Evolutionary conservation across 1,284 basidiomycete genomes (phyloP).

Genomic region (Xerocomus minutiporus): DNA sequence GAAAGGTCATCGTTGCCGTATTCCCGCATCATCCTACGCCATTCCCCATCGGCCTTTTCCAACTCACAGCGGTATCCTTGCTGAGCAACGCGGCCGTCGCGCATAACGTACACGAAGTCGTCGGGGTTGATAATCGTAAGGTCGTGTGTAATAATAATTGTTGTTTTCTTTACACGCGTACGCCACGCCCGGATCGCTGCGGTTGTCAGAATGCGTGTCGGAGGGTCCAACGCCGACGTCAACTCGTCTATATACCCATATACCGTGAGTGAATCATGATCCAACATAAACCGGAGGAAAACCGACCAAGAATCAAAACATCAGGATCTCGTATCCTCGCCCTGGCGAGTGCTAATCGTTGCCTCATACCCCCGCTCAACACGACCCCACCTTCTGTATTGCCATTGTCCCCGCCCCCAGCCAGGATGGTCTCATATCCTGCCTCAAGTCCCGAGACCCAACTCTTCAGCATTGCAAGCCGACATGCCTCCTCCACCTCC

Average conservation of each 20-base stretch:
- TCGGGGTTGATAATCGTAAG: constrained; percentile 72
- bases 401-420: constrained; percentile 42
- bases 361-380: constrained; percentile 90
- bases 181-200: constrained; percentile 81
- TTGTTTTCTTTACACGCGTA: constrained; percentile 66
- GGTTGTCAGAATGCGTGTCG: constrained; percentile 83
- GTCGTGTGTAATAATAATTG: constrained; percentile 96
- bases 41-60: constrained; percentile 48
- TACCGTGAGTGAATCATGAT: constrained; percentile 6
- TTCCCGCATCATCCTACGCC: constrained; percentile 54
- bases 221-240: constrained; percentile 90
- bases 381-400: constrained; percentile 55
- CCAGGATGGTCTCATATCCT: constrained; percentile 81
- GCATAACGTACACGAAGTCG: constrained; percentile 94
- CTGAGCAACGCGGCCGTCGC: constrained; percentile 77
- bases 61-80: constrained; percentile 83
- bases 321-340: constrained; percentile 84
- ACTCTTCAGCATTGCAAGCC: constrained; percentile 84
- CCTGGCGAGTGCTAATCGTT: constrained; percentile 87
- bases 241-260: constrained; percentile 72
- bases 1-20: constrained; percentile 35
- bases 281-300: constrained; percentile 1
- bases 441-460: constrained; percentile 80
- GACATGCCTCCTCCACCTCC: constrained; percentile 79
- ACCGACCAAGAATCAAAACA: constrained; percentile 86